Conservation (phyloP, 352 stramenopile species). For the Pythium biforme region DNA sequence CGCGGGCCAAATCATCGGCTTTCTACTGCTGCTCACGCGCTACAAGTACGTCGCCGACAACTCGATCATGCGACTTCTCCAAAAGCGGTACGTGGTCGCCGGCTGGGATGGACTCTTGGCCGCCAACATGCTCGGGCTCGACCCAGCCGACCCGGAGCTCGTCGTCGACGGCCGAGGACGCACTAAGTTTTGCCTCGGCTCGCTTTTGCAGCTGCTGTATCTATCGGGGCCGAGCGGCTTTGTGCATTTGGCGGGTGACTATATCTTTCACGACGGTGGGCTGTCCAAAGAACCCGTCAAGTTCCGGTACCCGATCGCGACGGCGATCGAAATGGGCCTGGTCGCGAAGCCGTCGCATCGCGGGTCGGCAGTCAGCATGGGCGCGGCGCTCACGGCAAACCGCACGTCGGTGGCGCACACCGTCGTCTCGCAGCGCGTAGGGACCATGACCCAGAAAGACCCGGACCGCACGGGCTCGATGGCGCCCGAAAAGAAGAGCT, state of each 20-base stretch:
- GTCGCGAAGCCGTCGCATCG: not conserved
- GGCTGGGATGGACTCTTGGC: constrained; percentile 42
- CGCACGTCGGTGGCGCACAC: not conserved
- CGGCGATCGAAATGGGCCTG: constrained; percentile 35
- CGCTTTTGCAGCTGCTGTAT: constrained; percentile 46
- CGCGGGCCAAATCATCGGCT: constrained; percentile 27
- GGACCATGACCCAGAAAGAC: not conserved
- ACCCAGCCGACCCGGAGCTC: constrained; percentile 31
- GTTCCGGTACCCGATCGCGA: constrained; percentile 35
- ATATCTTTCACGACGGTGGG: constrained; percentile 39
- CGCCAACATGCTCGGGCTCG: constrained; percentile 40
- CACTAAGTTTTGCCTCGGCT: constrained; percentile 40
- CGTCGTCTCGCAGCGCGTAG: not conserved
- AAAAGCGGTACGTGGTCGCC: constrained; percentile 45
- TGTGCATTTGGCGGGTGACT: constrained; percentile 42
- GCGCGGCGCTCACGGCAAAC: not conserved
- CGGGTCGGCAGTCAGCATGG: not conserved
- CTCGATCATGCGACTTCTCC: constrained; percentile 37
- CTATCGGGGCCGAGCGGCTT: constrained; percentile 43
- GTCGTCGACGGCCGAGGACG: constrained; percentile 22
- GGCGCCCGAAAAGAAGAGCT: constrained; percentile 25
- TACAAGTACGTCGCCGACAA: constrained; percentile 45
- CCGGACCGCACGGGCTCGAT: not conserved
- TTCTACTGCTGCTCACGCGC: constrained; percentile 31
- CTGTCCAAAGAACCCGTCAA: constrained; percentile 31